Evolutionary conservation across 176 grass and related monocot genomes (phyloP), one percentile per base, ranked within the genome.

Genomic region (Rhynchospora breviuscula): DNA sequence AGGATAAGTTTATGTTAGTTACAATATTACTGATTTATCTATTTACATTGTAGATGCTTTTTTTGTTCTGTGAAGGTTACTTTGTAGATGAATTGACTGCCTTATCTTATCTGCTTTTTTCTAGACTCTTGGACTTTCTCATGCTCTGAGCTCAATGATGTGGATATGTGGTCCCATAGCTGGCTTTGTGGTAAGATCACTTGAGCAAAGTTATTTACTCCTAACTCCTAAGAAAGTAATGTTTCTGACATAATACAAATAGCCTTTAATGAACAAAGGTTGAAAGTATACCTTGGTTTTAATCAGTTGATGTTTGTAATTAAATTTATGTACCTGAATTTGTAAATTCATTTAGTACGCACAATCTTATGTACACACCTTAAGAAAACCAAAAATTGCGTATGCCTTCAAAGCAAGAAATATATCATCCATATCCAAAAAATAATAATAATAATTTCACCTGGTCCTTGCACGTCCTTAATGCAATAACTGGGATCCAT

Each of bases 101-200:
- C 29, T 81, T 65, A 21, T 87, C 59, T 90, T 71, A 85, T 84
- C 25, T 79, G 69, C 10, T 23, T 15, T 79, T 40, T 77, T 84
- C 74, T 83, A 98, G 95, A 93, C 92, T 8, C 87, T 98, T 13
- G 95, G 92, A 62, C 85, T 94, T 80, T 94, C 92, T 9, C 95
- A 94, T 87, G 84, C 95, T 1, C 92, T 98, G 11, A 91, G 88
- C 81, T 94, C 95, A 56, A 79, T 98, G 83, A 94, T 98, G 90
- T 98, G 95, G 95, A 90, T 98, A 61, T 98, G 92, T 70, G 95
- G 92, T 9, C 95, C 92, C 31, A 88, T 98, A 54, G 95, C 95
- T 86, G 92, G 95, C 22, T 87, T 98, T 76, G 78, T 98, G 70
- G 92, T 98, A 77, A 94, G 92, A 85, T 71, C 29, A 23, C 10